Base-by-base conservation (phyloP, 176 grass and related monocot genomes). In the Ensete ventricosum region DNA sequence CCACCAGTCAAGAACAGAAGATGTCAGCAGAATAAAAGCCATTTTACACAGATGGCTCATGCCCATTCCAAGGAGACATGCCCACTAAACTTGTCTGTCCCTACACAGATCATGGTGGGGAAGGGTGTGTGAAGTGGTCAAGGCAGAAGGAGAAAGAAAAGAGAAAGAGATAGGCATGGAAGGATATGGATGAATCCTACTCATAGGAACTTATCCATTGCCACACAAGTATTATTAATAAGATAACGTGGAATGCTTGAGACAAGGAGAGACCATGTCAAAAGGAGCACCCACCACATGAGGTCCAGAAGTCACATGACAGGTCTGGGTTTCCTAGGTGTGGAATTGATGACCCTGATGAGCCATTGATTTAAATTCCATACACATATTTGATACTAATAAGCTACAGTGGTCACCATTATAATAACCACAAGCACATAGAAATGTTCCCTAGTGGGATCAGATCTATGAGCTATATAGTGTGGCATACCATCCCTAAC, bases 401-500 rank as follows among this genome's bases (percentile, higher is more conserved):
- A 19, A 2, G 17, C 16, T 24, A 65, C 63, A 65, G 63, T 65
- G 9, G 12, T n/a, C 19, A 52, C 68, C n/a, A 71, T 50, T 71
- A 71, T n/a, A 71, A 71, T 71, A 51, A 51, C 26, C 10, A 21
- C 14, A 19, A 71, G 43, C 24, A 43, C 72, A 55, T 17, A 74
- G 53, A 74, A 29, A 25, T 74, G 53, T 26, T 53, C 51, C 71
- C 71, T 8, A 6, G 71, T n/a, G 71, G 51, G 50, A 23, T 53
- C 50, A 25, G 14, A 73, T 11, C 24, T 19, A 1, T 22, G 68
- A 74, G 72, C 72, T 29, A 73, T 73, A 55, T 74, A 71, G 52
- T 11, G 16, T 20, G 17, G 29, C 14, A 11, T 1, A 71, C 19
- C 43, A 71, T n/a, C 20, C 17, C 19, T 52, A 21, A 48, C 2